Percentiles rank a stretch among this genome's conserved stretches.
phyloP scores from a whole-genome alignment of 192 early-diverging fungal species.

The Coemansia aciculifera region DNA sequence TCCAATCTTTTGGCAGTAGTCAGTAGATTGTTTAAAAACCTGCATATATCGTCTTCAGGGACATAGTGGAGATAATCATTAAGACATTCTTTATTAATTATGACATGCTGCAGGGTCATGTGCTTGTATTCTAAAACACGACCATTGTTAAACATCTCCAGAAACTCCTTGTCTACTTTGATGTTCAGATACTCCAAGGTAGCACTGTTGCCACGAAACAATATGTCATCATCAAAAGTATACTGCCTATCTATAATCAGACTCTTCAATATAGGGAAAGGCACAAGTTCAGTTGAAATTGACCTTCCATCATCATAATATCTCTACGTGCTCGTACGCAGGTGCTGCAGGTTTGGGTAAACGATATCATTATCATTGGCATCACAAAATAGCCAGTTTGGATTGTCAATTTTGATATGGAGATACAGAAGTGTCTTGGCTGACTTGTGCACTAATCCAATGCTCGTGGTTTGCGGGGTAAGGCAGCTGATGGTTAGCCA shows the following conservation, averaged over 20 bases:
- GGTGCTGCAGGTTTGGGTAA: background rate
- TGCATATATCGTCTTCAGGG: no score
- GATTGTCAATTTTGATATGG: background rate
- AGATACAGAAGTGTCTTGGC: background rate
- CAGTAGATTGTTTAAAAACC: background rate
- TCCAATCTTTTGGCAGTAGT: no score
- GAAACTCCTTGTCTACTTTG: background rate
- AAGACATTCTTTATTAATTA: no score
- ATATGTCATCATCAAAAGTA: background rate
- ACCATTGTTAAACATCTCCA: background rate
- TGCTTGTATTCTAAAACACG: background rate
- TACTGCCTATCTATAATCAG: background rate
- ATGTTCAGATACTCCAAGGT: background rate
- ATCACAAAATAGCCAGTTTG: background rate
- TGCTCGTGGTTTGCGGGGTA: no score
- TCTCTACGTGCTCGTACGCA: no score
- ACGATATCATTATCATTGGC: background rate
- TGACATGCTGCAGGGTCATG: background rate
- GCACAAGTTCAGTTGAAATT: background rate
- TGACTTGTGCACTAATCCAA: background rate
- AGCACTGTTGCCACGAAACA: conserved; percentile 1
- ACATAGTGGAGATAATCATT: no score
- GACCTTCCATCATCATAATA: no score
- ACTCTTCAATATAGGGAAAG: background rate
- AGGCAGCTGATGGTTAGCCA: no score